These are phyloP conservation scores for Penicillium griseofulvum DNA, from an alignment of 2,329 filamentous ascomycete genomes.

Conservation along the genomic window DNA sequence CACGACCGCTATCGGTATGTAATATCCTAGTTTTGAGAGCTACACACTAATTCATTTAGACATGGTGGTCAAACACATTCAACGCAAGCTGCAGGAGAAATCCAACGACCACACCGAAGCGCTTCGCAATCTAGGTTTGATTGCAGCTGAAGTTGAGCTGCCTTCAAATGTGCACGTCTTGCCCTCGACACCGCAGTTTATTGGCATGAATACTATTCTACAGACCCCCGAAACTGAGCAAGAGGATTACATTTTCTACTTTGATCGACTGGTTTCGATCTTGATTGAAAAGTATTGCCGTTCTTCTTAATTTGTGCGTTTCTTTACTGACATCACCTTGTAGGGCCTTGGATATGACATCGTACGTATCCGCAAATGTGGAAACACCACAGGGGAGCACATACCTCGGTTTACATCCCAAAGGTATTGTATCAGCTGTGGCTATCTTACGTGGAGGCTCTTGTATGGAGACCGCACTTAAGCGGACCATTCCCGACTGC, in stretches of 20 bases:
- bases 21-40: not conserved
- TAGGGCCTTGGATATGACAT: slow-evolving; percentile 73
- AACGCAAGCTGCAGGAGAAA: slow-evolving; percentile 81
- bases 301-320: not conserved
- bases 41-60: slow-evolving; percentile 46
- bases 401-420: slow-evolving; percentile 70
- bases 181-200: slow-evolving; percentile 73
- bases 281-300: slow-evolving; percentile 65
- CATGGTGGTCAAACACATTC: slow-evolving; percentile 93
- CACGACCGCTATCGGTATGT: slow-evolving; percentile 72
- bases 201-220: slow-evolving; percentile 86
- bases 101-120: slow-evolving; percentile 78
- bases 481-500: slow-evolving; percentile 89
- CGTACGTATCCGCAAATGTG: slow-evolving; percentile 63
- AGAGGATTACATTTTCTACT: slow-evolving; percentile 97
- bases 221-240: slow-evolving; percentile 73
- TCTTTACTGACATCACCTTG: slow-evolving; percentile 1
- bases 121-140: slow-evolving; percentile 70
- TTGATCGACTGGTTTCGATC: slow-evolving; percentile 81
- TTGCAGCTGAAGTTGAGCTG: slow-evolving; percentile 68
- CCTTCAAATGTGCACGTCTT: slow-evolving; percentile 73
- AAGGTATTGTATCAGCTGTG: slow-evolving; percentile 78
- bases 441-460: slow-evolving; percentile 86
- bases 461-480: slow-evolving; percentile 81
- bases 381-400: slow-evolving; percentile 66